Conservation (phyloP, 306 rosid genomes). For the Sophora flavescens region DNA sequence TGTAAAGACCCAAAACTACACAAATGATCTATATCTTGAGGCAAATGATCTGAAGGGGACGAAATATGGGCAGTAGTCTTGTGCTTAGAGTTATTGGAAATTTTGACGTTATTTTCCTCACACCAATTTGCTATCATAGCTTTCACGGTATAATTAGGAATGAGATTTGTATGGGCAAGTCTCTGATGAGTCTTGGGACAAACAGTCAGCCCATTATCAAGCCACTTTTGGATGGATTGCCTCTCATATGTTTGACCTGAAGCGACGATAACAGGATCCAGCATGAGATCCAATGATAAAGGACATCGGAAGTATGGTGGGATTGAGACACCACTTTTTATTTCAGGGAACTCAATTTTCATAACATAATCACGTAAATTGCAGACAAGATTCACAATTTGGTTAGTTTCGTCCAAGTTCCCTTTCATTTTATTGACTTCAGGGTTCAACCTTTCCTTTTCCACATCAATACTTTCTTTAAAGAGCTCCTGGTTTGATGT, state of each 20-base stretch:
- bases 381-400: conserved; percentile 73
- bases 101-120: conserved; percentile 75
- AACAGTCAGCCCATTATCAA: conserved; percentile 74
- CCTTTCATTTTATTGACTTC: conserved; percentile 63
- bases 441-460: conserved; percentile 74
- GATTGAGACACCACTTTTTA: conserved; percentile 61
- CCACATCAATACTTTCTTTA: conserved; percentile 84
- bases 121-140: conserved; percentile 95
- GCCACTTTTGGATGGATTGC: conserved; percentile 83
- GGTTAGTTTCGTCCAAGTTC: conserved; percentile 60
- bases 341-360: conserved; percentile 59
- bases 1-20: conserved; percentile 55
- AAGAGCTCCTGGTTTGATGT: conserved; percentile 77
- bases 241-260: conserved; percentile 95
- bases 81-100: conserved; percentile 45
- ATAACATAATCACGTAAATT: conserved; percentile 66
- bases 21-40: conserved; percentile 49
- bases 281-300: conserved; percentile 83
- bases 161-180: conserved; percentile 77
- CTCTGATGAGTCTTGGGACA: conserved; percentile 87
- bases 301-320: conserved; percentile 92
- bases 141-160: conserved; percentile 87
- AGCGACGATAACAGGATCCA: conserved; percentile 93
- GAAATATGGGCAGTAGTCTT: conserved; percentile 44
- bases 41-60: conserved; percentile 51